Evolutionary conservation across 768 basidiomycete species (phyloP), one percentile per base, ranked within the genome.

Genomic region (Cyclocybe aegerita): DNA sequence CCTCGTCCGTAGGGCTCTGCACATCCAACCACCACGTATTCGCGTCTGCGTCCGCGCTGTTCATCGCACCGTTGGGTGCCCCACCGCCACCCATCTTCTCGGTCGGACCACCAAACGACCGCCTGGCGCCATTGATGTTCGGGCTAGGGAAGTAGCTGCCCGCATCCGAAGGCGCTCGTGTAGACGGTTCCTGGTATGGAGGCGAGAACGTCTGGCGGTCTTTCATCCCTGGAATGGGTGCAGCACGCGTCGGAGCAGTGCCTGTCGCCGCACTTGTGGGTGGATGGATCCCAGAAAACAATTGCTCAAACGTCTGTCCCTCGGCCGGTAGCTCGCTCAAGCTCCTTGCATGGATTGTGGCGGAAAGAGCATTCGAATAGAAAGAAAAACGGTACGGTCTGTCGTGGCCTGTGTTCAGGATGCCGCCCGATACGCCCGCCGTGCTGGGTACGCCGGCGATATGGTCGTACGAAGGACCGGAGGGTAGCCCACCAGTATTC

Each of bases 11-110:
- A 0, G 97, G 97, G 49, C 84, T 88, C 46, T 86, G 80, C 1
- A 98, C 80, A 61, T 99, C 97, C 54, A 99, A 69, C 97, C 97
- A 99, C 97, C 97, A 99, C 1, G 94, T 97, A 61, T 80, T 86
- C 0, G 77, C 78, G 56, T 93, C 94, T 2, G 15, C 61, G 12
- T 59, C 67, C 6, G 61, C 64, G 4, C 61, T 54, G 29, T 46
- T 44, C 16, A 45, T 51, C 9, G 48, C 54, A 14, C 53, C 57
- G 12, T 47, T 23, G 23, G 23, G 23, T 23, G 23, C 23, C 3
- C 23, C 23, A 23, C 23, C 23, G 23, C 23, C 23, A 23, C 23
- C 23, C 23, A 23, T 47, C 35, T 62, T 54, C 42, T 54, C 56
- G 35, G 48, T 42, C 4, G 39, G 52, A 1, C 52, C 50, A 43